A percentile compares a stretch with the other conserved stretches of the same genome.
phyloP scores from a whole-genome alignment of 73 alveolate species.

The Paramecium bursaria region DNA sequence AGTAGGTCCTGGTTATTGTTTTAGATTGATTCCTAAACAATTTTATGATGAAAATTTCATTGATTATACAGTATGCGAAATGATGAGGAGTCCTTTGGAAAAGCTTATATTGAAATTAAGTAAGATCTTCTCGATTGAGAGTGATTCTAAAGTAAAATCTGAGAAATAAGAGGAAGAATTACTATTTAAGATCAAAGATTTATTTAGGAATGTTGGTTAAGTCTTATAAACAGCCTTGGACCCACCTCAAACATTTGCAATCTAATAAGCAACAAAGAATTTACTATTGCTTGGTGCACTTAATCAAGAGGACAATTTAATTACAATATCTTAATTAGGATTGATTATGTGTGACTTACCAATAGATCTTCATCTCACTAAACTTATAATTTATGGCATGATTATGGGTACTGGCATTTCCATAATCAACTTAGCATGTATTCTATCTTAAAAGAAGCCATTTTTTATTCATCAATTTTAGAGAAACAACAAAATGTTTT shows the following conservation, averaged over 20 bases:
- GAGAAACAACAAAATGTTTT: conserved; percentile 17
- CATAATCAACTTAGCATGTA: conserved; percentile 1
- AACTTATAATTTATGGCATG: conserved; percentile 22
- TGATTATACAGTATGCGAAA: conserved; percentile 93
- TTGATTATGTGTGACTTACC: conserved; percentile 46
- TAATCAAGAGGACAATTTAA: not conserved
- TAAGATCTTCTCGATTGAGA: conserved; percentile 74
- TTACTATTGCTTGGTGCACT: conserved; percentile 32
- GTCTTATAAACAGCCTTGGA: conserved; percentile 24
- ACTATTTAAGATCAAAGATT: not conserved
- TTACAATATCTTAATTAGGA: conserved; percentile 35
- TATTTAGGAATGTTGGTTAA: not conserved
- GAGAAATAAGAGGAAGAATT: conserved; percentile 28
- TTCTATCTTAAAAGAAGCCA: conserved; percentile 1
- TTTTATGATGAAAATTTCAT: conserved; percentile 79
- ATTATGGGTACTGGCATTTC: conserved; percentile 24
- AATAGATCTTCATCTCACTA: conserved; percentile 25
- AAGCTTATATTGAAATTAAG: conserved; percentile 93
- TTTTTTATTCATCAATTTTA: conserved; percentile 47
- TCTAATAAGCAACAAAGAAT: conserved; percentile 3
- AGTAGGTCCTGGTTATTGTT: conserved; percentile 83
- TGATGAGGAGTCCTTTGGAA: conserved; percentile 97
- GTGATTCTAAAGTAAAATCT: conserved; percentile 24
- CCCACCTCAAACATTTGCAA: conserved; percentile 27
- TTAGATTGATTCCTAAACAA: conserved; percentile 85